A percentile compares a stretch with the other conserved stretches of the same genome.
Evolutionary conservation across 2,329 filamentous ascomycete species (phyloP).

Genomic region (Colletotrichum abscissum): DNA sequence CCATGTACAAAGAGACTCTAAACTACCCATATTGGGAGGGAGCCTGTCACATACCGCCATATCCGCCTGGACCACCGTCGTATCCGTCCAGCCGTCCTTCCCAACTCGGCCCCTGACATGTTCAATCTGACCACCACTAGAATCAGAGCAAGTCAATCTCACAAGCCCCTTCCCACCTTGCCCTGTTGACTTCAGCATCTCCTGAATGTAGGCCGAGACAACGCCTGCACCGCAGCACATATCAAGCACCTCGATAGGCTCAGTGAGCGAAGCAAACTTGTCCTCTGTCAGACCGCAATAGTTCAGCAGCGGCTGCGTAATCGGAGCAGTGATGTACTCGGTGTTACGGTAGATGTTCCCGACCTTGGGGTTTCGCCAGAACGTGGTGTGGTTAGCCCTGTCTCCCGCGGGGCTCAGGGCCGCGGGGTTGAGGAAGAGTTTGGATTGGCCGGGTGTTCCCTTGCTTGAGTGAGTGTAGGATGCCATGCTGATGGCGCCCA

Average conservation of each 20-base stretch:
- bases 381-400: conserved; percentile 4
- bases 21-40: too few species aligned
- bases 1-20: neutral
- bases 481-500: too few species aligned
- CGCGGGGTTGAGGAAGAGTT: conserved; percentile 10
- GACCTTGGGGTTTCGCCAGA: conserved; percentile 1
- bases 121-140: neutral
- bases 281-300: neutral
- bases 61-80: conserved; percentile 4
- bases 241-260: conserved; percentile 9
- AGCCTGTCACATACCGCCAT: neutral
- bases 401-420: neutral
- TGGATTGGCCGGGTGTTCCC: conserved; percentile 2
- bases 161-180: neutral
- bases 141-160: conserved; percentile 4
- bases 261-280: neutral
- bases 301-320: neutral
- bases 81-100: conserved; percentile 1
- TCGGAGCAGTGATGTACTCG: neutral
- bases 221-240: conserved; percentile 23
- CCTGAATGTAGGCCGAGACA: neutral
- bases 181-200: neutral
- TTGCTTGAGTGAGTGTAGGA: too few species aligned
- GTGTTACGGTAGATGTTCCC: conserved; percentile 17
- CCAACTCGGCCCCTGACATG: conserved; percentile 4